Base-by-base conservation (phyloP, 1,284 basidiomycete genomes). In the Marasmius tenuissimus region DNA sequence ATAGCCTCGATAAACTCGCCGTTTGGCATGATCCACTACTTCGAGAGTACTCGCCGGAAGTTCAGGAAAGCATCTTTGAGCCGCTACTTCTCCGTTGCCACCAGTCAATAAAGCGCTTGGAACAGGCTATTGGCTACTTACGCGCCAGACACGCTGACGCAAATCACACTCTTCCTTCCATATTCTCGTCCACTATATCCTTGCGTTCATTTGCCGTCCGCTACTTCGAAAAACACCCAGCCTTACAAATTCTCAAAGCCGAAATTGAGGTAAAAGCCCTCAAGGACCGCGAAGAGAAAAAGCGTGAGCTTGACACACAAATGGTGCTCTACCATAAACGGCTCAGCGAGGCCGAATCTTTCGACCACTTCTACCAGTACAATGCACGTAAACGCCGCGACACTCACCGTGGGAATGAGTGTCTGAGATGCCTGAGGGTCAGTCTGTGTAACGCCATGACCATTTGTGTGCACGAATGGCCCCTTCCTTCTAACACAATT, bases 391-490 rank as follows among this genome's bases (percentile, higher is more conserved):
- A 58, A 38, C 11, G 50, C 11, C 9, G 38, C 16, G n/a, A 11
- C 34, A 22, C 0, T 5, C 59, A 55, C 8, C 9, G 14, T n/a
- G 2, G 6, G 3, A 8, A 8, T 0, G 6, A 12, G 0, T 78
- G 78, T 60, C 8, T 0, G 0, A 79, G 72, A 56, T 85, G 83
- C 59, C 16, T 3, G 1, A 60, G 74, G 4, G 58, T n/a, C n/a
- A n/a, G 72, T 39, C 39, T 48, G 1, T 14, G 68, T 47, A 67
- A 70, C 0, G 33, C 22, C 0, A 40, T 84, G 67, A 11, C 45
- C 0, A 83, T 85, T 42, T 1, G 45, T 0, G 64, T 81, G 4
- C 70, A 81, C 50, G 84, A 86, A 58, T 84, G 82, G 84, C 83
- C 83, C 0, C 66, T 86, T 37, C 81, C 84, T 0, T 37, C 59